These are phyloP conservation scores for Mortierella sp. DNA, from an alignment of 371 early-diverging fungal genomes.

Conservation along the genomic window DNA sequence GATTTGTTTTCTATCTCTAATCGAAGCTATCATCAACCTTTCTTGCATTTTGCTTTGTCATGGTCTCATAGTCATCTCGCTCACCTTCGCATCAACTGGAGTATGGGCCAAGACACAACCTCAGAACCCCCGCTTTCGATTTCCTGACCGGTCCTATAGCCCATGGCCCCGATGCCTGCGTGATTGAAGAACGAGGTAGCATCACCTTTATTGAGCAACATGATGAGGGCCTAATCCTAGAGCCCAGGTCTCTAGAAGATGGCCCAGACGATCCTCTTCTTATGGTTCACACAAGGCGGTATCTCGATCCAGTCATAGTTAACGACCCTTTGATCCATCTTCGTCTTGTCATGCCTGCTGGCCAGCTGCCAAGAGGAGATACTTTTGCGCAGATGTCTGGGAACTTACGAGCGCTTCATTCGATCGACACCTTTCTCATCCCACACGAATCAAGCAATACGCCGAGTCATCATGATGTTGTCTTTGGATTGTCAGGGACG, in stretches of 20 bases:
- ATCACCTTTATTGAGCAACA: constrained; percentile 9
- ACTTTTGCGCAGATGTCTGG: constrained; percentile 21
- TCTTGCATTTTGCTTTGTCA: neutral
- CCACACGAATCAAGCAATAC: constrained; percentile 30
- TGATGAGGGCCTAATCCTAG: constrained; percentile 7
- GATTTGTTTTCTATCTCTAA: neutral
- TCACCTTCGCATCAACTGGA: neutral
- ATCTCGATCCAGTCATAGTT: constrained; percentile 14
- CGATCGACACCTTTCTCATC: constrained; percentile 45
- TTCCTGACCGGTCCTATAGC: neutral
- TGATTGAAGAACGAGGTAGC: constrained; percentile 1
- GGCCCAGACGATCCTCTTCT: constrained; percentile 1
- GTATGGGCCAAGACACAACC: neutral
- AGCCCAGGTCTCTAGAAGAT: neutral
- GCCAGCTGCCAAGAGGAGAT: constrained; percentile 37
- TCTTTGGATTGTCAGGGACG: constrained; percentile 37
- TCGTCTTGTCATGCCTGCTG: constrained; percentile 38
- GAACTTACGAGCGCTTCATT: constrained; percentile 4
- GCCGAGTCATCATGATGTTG: constrained; percentile 31
- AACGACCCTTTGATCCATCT: constrained; percentile 25
- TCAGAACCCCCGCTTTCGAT: neutral
- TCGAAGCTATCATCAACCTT: too few relatives aligned
- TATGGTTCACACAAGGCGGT: constrained; percentile 26
- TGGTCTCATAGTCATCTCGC: neutral
- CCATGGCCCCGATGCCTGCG: constrained; percentile 8